Percentiles rank a stretch among this genome's conserved stretches.
These are phyloP conservation scores for Jackrogersella multiformis DNA, from an alignment of 495 filamentous ascomycete species.

Conservation along the genomic window DNA sequence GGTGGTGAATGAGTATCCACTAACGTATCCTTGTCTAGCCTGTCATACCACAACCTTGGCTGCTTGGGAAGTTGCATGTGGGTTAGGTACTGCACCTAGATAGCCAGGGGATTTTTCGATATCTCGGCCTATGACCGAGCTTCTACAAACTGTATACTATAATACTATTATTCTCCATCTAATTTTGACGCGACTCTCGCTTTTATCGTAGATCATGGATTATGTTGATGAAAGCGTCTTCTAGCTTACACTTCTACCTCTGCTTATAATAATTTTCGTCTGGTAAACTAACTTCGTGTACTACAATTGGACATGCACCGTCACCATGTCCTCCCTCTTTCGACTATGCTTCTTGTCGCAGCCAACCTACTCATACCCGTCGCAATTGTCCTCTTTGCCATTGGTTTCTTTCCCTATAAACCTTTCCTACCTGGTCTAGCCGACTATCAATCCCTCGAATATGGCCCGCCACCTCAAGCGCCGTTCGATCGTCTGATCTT, in stretches of 20 bases:
- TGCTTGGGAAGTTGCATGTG: neutral
- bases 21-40: neutral
- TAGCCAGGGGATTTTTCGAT: no score
- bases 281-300: neutral
- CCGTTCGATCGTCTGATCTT: conserved; percentile 91
- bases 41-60: neutral
- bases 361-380: conserved; percentile 81
- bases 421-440: conserved; percentile 87
- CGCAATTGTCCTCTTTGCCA: conserved; percentile 82
- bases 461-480: conserved; percentile 62
- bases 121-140: no score
- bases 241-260: conserved; percentile 1
- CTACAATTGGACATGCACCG: conserved; percentile 43
- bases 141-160: no score
- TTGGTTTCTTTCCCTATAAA: conserved; percentile 98
- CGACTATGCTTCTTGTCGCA: conserved; percentile 61
- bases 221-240: conserved; percentile 13
- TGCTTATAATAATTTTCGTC: neutral
- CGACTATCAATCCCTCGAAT: conserved; percentile 61
- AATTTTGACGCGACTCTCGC: conserved; percentile 4
- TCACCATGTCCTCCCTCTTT: conserved; percentile 47
- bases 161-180: neutral
- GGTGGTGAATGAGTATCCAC: neutral
- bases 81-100: neutral
- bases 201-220: conserved; percentile 23